Evolutionary conservation across 2,329 filamentous ascomycete species (phyloP).

Genomic region (Rutstroemia sp.): DNA sequence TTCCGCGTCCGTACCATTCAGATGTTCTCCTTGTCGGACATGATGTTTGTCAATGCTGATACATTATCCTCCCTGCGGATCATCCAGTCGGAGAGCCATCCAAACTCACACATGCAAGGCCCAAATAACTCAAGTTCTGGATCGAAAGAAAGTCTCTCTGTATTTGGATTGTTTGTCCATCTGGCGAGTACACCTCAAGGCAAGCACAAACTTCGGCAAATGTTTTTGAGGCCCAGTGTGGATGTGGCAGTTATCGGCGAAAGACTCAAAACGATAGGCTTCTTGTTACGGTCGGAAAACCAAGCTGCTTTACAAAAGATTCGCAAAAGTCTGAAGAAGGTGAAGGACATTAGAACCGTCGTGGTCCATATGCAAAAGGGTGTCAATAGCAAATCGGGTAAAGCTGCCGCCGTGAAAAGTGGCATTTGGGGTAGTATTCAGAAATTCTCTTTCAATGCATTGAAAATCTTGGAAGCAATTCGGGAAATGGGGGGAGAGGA

Average conservation of each 20-base stretch:
- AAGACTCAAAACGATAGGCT: constrained; percentile 61
- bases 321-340: constrained; percentile 53
- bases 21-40: constrained; percentile 62
- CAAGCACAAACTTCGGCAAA: constrained; percentile 62
- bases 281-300: constrained; percentile 65
- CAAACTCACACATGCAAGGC: constrained; percentile 71
- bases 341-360: constrained; percentile 67
- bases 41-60: constrained; percentile 75
- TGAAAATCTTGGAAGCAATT: constrained; percentile 62
- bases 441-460: constrained; percentile 61
- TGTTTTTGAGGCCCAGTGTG: constrained; percentile 72
- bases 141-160: constrained; percentile 72
- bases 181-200: constrained; percentile 75
- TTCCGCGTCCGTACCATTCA: constrained; percentile 59
- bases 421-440: constrained; percentile 68
- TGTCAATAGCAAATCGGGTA: constrained; percentile 43
- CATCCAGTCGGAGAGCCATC: constrained; percentile 73
- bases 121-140: constrained; percentile 52
- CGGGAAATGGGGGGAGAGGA: constrained; percentile 48
- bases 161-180: constrained; percentile 75
- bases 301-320: constrained; percentile 46
- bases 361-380: constrained; percentile 72
- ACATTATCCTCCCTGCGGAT: constrained; percentile 80
- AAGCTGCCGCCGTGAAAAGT: constrained; percentile 43
- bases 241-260: constrained; percentile 61